These are phyloP conservation scores for Acer saccharum DNA, from an alignment of 345 rosid species.

Conservation along the genomic window DNA sequence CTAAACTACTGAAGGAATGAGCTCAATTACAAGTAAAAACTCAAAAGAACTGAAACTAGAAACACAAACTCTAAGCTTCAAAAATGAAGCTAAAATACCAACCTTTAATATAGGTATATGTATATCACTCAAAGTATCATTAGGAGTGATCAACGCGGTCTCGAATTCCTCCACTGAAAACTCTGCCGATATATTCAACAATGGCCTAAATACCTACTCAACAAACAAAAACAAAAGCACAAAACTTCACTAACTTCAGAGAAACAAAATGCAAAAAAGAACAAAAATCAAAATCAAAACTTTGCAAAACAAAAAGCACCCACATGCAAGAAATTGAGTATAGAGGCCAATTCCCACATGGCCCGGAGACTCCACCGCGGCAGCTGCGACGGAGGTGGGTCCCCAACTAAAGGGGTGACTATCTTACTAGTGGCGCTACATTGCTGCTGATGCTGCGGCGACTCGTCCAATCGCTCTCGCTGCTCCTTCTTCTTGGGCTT, in stretches of 20 bases:
- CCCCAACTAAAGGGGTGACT: conserved; percentile 74
- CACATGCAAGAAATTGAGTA: conserved; percentile 97
- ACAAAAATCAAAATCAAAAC: conserved; percentile 20
- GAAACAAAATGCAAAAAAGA: conserved; percentile 7
- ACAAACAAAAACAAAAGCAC: conserved; percentile 15
- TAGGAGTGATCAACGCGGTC: conserved; percentile 83
- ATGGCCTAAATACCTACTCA: conserved; percentile 79
- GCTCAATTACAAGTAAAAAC: conserved; percentile 13
- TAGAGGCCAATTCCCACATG: conserved; percentile 98
- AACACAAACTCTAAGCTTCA: not conserved
- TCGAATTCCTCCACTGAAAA: conserved; percentile 98
- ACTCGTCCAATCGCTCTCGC: conserved; percentile 33
- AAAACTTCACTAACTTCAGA: conserved; percentile 13
- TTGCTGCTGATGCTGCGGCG: conserved; percentile 50
- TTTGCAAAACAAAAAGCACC: conserved; percentile 30
- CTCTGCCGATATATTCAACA: conserved; percentile 79
- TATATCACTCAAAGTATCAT: conserved; percentile 87
- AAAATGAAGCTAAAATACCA: conserved; percentile 33
- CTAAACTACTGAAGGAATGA: not conserved
- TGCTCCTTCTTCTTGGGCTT: conserved; percentile 63
- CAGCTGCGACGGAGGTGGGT: conserved; percentile 81
- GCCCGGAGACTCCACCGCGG: conserved; percentile 95
- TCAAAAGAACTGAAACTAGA: conserved; percentile 12
- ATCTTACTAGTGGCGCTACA: conserved; percentile 58
- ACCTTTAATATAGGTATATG: conserved; percentile 98